Percentiles rank a stretch among this genome's conserved stretches.
phyloP scores from a whole-genome alignment of 23 red algal species.

The Chondrus crispus region DNA sequence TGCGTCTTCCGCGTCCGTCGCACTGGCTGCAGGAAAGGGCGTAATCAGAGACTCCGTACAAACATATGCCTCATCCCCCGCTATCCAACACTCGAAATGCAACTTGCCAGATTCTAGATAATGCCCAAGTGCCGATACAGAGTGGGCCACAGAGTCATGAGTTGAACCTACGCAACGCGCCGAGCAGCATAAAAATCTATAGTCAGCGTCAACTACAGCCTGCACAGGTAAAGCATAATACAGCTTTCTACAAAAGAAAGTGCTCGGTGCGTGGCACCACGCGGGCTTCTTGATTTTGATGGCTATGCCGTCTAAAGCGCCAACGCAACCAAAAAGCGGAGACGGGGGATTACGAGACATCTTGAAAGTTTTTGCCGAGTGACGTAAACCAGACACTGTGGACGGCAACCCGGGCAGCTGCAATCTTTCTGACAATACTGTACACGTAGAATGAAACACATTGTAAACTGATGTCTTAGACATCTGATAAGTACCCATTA shows the following conservation, averaged over 20 bases:
- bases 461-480: background rate
- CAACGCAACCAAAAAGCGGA: background rate
- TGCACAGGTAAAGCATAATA: slow-evolving; percentile 11
- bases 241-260: background rate
- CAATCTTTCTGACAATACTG: background rate
- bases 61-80: background rate
- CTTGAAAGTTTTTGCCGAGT: background rate
- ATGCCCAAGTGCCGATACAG: background rate
- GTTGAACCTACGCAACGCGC: too few relatives aligned
- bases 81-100: background rate
- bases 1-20: too few relatives aligned
- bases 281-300: slow-evolving; percentile 5
- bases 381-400: background rate
- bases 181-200: background rate
- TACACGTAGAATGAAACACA: background rate
- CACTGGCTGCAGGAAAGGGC: too few relatives aligned
- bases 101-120: background rate
- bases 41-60: background rate
- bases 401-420: background rate
- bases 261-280: background rate
- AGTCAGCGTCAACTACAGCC: background rate
- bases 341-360: background rate
- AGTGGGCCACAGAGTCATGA: background rate
- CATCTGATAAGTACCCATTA: background rate
- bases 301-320: slow-evolving; percentile 4